phyloP scores from a whole-genome alignment of 768 basidiomycete genomes.

The Mycena floridula region DNA sequence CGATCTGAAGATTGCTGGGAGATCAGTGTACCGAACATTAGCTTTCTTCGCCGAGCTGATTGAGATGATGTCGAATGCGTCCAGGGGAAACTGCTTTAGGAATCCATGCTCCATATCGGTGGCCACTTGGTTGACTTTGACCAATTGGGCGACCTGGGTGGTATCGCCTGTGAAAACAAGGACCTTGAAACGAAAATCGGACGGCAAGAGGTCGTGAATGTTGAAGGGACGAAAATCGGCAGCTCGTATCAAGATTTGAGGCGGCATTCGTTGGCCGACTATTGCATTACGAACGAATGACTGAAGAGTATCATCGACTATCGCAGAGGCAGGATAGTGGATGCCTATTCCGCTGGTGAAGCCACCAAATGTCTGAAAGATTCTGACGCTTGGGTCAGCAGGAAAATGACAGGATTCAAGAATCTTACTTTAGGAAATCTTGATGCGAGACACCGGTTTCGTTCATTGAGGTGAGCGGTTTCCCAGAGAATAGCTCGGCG shows the following conservation, averaged over 20 bases:
- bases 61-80: slow-evolving; percentile 31
- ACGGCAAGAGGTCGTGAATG: slow-evolving; percentile 46
- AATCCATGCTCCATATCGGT: slow-evolving; percentile 14
- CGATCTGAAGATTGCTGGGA: slow-evolving; percentile 39
- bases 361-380: slow-evolving; percentile 46
- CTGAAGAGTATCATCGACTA: slow-evolving; percentile 34
- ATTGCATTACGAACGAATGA: slow-evolving; percentile 30
- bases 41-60: slow-evolving; percentile 32
- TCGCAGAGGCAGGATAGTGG: slow-evolving; percentile 41
- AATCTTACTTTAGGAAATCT: slow-evolving; percentile 39
- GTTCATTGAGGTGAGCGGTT: slow-evolving; percentile 44
- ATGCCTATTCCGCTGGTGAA: slow-evolving; percentile 53
- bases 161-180: slow-evolving; percentile 48
- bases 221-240: slow-evolving; percentile 46
- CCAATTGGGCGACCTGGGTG: slow-evolving; percentile 19
- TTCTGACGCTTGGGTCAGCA: slow-evolving; percentile 20
- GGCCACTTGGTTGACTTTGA: slow-evolving; percentile 25
- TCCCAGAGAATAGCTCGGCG: slow-evolving; percentile 61
- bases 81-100: slow-evolving; percentile 6
- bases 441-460: slow-evolving; percentile 47
- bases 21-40: slow-evolving; percentile 34
- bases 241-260: slow-evolving; percentile 41
- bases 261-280: slow-evolving; percentile 48
- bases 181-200: slow-evolving; percentile 50
- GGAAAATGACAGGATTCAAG: background rate